Percentiles rank a stretch among this genome's conserved stretches.
These are phyloP conservation scores for Chrysanthemum seticuspe DNA, from an alignment of 129 eudicot species.

Conservation along the genomic window DNA sequence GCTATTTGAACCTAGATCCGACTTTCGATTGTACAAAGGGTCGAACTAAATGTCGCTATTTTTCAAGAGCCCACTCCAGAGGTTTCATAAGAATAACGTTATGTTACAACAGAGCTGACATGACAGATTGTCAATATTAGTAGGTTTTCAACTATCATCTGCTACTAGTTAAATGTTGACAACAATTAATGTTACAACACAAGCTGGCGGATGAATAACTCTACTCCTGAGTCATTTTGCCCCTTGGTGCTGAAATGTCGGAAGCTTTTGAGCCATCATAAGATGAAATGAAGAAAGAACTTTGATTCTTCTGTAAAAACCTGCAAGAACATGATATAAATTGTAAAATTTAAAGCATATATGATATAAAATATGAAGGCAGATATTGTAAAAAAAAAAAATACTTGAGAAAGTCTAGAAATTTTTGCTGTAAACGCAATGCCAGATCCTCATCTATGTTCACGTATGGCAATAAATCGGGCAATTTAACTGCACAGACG, in stretches of 20 bases:
- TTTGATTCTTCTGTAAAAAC: slow-evolving; percentile 84
- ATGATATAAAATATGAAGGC: background rate
- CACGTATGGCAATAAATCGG: slow-evolving; percentile 65
- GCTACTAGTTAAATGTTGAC: slow-evolving; percentile 19
- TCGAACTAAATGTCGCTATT: slow-evolving; percentile 19
- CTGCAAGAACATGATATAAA: slow-evolving; percentile 32
- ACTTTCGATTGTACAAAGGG: slow-evolving; percentile 32
- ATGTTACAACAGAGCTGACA: slow-evolving; percentile 39
- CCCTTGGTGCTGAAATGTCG: slow-evolving; percentile 55
- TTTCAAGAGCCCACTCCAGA: slow-evolving; percentile 1
- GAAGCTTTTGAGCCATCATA: slow-evolving; percentile 60
- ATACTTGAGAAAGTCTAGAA: slow-evolving; percentile 86
- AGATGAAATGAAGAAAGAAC: slow-evolving; percentile 58
- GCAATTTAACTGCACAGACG: slow-evolving; percentile 81
- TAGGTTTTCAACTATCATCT: slow-evolving; percentile 1
- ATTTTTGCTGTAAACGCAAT: slow-evolving; percentile 66
- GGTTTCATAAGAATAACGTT: slow-evolving; percentile 31
- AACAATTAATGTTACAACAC: slow-evolving; percentile 35
- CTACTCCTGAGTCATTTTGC: slow-evolving; percentile 52
- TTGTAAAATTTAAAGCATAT: slow-evolving; percentile 6
- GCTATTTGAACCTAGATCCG: slow-evolving; percentile 26
- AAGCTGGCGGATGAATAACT: slow-evolving; percentile 16
- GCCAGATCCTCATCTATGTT: slow-evolving; percentile 83
- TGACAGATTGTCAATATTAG: slow-evolving; percentile 19
- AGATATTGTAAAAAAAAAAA: background rate